phyloP scores from a whole-genome alignment of 768 basidiomycete species.

The Sporobolomyces roseus region DNA sequence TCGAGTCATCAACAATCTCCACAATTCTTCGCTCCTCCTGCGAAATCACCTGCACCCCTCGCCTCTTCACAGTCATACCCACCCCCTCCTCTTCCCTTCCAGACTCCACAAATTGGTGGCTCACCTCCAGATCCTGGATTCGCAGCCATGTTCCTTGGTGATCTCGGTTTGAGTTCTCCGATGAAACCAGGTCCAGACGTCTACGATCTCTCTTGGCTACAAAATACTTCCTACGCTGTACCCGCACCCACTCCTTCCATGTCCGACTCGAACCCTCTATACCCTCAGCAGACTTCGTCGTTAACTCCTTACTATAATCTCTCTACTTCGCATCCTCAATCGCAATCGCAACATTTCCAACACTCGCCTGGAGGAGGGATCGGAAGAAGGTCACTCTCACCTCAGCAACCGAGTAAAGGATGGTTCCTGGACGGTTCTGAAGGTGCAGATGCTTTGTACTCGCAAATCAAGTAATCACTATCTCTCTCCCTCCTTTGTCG shows the following conservation, averaged over 20 bases:
- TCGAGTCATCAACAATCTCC: slow-evolving; percentile 8
- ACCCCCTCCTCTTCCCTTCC: not conserved
- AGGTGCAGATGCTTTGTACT: slow-evolving; percentile 15
- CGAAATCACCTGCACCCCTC: not conserved
- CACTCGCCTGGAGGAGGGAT: not conserved
- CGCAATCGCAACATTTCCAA: not conserved
- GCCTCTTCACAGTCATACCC: not conserved
- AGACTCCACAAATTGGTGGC: not conserved
- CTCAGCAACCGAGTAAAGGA: not conserved
- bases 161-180: not conserved
- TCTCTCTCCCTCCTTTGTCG: not conserved
- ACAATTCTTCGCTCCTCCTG: not conserved
- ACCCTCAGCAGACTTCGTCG: no score
- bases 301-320: not conserved
- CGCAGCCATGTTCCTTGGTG: slow-evolving; percentile 10
- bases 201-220: slow-evolving; percentile 16
- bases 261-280: no score
- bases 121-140: slow-evolving; percentile 3
- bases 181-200: slow-evolving; percentile 16
- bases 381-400: not conserved
- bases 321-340: not conserved
- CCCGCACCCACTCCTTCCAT: not conserved
- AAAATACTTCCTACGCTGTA: not conserved
- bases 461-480: slow-evolving; percentile 7
- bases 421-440: slow-evolving; percentile 8